Evolutionary conservation across 257 asterid species (phyloP).

Genomic region (Lycium ferocissimum): DNA sequence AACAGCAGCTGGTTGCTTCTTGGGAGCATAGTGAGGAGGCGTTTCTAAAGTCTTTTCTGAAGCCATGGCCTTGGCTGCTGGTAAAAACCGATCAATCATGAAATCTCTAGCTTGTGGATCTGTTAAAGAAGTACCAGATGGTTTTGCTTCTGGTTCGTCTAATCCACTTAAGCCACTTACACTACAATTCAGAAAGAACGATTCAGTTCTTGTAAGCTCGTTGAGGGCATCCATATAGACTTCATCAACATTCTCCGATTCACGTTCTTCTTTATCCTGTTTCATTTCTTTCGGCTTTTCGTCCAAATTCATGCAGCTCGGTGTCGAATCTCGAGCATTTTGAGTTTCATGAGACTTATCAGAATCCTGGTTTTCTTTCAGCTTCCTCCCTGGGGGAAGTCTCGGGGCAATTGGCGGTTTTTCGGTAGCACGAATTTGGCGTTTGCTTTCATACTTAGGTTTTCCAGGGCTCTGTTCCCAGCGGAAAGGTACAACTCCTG

Average conservation of each 20-base stretch:
- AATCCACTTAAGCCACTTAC: conserved; percentile 69
- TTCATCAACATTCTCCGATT: conserved; percentile 58
- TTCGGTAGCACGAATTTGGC: conserved; percentile 24
- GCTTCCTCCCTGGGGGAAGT: conserved; percentile 71
- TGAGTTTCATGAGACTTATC: conserved; percentile 30
- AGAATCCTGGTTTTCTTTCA: conserved; percentile 44
- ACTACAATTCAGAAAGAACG: conserved; percentile 75
- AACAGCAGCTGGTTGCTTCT: conserved; percentile 48
- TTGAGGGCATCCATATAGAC: conserved; percentile 75
- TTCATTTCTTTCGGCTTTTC: conserved; percentile 22
- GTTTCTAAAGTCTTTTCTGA: conserved; percentile 69
- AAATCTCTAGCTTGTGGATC: conserved; percentile 66
- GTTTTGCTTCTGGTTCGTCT: conserved; percentile 52
- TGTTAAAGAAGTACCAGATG: conserved; percentile 36
- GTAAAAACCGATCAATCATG: conserved; percentile 88
- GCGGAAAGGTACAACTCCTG: conserved; percentile 74
- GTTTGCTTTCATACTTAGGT: conserved; percentile 57
- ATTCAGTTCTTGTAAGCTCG: conserved; percentile 71
- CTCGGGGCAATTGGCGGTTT: conserved; percentile 59
- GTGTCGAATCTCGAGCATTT: conserved; percentile 15
- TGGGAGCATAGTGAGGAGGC: conserved; percentile 65
- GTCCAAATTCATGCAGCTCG: conserved; percentile 27
- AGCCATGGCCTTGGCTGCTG: conserved; percentile 92
- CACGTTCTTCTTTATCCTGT: conserved; percentile 30
- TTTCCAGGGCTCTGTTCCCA: conserved; percentile 87